These are phyloP conservation scores for Diaporthe caulivora DNA, from an alignment of 2,329 filamentous ascomycete species.

Conservation along the genomic window DNA sequence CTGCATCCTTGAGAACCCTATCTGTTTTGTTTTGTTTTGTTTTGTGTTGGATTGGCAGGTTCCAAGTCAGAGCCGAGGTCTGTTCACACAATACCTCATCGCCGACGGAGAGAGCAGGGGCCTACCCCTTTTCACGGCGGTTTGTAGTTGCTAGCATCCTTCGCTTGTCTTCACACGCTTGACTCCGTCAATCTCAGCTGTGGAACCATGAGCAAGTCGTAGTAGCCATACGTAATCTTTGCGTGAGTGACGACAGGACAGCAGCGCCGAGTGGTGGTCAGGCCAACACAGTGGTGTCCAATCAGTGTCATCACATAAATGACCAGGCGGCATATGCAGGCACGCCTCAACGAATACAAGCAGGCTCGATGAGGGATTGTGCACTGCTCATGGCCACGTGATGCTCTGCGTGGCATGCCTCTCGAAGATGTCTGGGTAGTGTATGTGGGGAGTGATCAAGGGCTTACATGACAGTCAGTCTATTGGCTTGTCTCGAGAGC, in stretches of 20 bases:
- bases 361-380: constrained; percentile 1
- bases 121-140: constrained; percentile 21
- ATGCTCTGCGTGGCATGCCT: not conserved
- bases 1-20: not conserved
- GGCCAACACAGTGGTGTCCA: constrained; percentile 1
- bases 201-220: constrained; percentile 1
- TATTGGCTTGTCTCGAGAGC: not conserved
- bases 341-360: not conserved
- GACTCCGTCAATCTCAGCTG: constrained; percentile 18
- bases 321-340: not conserved
- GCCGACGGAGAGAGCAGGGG: not conserved
- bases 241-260: not conserved
- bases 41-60: constrained; percentile 4
- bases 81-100: not conserved
- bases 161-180: constrained; percentile 2
- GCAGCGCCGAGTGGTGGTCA: not conserved
- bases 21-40: constrained; percentile 9
- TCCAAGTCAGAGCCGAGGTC: not conserved
- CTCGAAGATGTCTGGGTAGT: not conserved
- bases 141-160: not conserved
- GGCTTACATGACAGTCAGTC: not conserved
- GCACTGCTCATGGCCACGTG: constrained; percentile 6
- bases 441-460: not conserved
- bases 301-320: not conserved
- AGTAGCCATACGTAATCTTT: not conserved